Evolutionary conservation across 352 stramenopile species (phyloP), one percentile per base, ranked within the genome.

Genomic region (Phytophthora quininea): DNA sequence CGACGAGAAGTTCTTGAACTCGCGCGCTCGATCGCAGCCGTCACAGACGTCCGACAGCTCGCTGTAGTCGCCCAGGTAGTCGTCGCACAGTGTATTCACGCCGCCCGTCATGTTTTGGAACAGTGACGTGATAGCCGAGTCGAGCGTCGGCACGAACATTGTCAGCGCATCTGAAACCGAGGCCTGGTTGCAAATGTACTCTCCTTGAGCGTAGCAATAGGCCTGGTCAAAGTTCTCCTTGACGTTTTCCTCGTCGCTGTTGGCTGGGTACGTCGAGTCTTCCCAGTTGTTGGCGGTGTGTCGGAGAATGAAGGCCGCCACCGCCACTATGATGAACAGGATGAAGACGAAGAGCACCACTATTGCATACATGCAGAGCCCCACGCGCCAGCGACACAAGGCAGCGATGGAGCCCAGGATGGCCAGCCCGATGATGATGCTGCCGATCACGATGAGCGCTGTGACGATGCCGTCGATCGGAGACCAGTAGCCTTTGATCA

Each of bases 161-260:
- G 59, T 49, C 14, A 89, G 63, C 4, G 81, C 81, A 30, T 90
- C 80, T n/a, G 47, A 68, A 27, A 88, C 68, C 8, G 70, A 80
- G 46, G 80, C 80, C 35, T 80, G 58, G 54, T 89, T 91, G 65
- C 85, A 93, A 29, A 93, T 77, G 51, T 86, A 89, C 15, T 75
- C 85, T 57, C 80, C 85, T 74, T 93, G 82, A 19, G 82, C 77
- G 51, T 91, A 91, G 72, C 85, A 93, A 54, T 92, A 92, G 30
- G 65, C 74, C 64, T 83, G 63, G 61, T 93, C 82, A 33, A 93
- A 91, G 33, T 85, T 62, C 33, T 71, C 61, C 71, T 88, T 89
- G 61, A 92, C 66, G 6, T 58, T 65, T 42, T 75, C 58, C 48
- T 93, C 85, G 33, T 80, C 61, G 30, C 50, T 66, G 46, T 63